These are phyloP conservation scores for Kluyveromyces sp. DNA, from an alignment of 1,139 yeast species.

Conservation along the genomic window DNA sequence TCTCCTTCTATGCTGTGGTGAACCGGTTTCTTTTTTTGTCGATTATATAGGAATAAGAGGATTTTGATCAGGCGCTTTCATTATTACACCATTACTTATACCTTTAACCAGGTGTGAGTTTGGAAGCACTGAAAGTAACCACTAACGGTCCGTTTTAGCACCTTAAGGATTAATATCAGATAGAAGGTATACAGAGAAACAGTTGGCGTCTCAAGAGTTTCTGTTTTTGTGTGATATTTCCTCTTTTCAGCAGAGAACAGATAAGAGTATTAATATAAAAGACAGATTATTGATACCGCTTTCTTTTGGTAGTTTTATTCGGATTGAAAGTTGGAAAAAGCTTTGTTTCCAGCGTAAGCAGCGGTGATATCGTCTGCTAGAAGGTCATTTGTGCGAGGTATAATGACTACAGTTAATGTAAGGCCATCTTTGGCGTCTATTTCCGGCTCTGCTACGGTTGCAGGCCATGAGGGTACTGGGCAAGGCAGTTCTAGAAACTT, in stretches of 20 bases:
- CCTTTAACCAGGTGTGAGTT: too few species aligned
- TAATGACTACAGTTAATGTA: constrained; percentile 8
- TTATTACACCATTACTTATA: not conserved
- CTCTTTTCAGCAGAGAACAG: too few species aligned
- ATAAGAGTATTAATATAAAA: too few species aligned
- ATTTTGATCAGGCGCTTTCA: not conserved
- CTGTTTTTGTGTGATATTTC: too few species aligned
- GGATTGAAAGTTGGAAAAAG: too few species aligned
- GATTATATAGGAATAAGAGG: not conserved
- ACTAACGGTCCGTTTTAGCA: too few species aligned
- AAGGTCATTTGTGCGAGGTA: not conserved
- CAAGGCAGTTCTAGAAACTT: constrained; percentile 19
- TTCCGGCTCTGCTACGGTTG: constrained; percentile 11
- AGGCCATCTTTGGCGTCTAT: constrained; percentile 13
- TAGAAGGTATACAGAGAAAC: too few species aligned
- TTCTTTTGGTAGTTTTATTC: too few species aligned
- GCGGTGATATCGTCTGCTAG: not conserved
- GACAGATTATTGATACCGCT: too few species aligned
- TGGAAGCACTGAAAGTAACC: too few species aligned
- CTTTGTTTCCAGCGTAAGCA: too few species aligned
- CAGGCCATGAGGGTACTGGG: constrained; percentile 7
- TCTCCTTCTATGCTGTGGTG: not conserved
- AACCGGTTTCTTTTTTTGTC: not conserved
- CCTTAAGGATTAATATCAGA: not conserved
- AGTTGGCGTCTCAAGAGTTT: too few species aligned